Percentiles rank a stretch among this genome's conserved stretches.
Conservation (phyloP, 306 rosid genomes). For the Glycine soja region DNA sequence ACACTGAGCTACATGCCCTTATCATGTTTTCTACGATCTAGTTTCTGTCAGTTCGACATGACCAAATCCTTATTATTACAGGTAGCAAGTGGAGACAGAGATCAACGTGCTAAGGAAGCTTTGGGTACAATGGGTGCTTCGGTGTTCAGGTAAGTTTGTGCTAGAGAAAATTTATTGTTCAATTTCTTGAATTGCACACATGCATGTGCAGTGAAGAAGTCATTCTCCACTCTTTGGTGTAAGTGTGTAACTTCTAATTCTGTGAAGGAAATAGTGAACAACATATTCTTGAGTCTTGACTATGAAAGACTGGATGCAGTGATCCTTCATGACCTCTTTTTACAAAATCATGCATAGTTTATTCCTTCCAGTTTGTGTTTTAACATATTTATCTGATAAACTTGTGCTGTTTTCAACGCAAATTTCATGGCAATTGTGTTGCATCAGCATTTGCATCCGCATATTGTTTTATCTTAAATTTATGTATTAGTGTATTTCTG, state of each 20-base stretch:
- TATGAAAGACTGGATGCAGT: neutral
- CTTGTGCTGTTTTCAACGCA: slow-evolving; percentile 20
- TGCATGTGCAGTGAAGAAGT: slow-evolving; percentile 21
- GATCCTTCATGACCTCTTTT: neutral
- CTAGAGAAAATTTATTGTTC: slow-evolving; percentile 10
- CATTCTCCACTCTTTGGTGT: slow-evolving; percentile 10
- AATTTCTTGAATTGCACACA: slow-evolving; percentile 35
- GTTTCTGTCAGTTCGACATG: slow-evolving; percentile 18
- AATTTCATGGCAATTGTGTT: slow-evolving; percentile 26
- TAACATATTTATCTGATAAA: slow-evolving; percentile 10
- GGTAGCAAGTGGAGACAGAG: slow-evolving; percentile 86
- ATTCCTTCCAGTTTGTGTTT: slow-evolving; percentile 33
- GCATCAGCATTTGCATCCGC: slow-evolving; percentile 33
- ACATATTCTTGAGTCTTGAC: neutral
- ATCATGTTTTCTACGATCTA: slow-evolving; percentile 15
- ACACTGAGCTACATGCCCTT: slow-evolving; percentile 9
- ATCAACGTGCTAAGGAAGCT: slow-evolving; percentile 85
- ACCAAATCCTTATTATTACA: slow-evolving; percentile 46
- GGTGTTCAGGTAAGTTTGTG: slow-evolving; percentile 73
- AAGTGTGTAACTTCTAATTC: slow-evolving; percentile 6
- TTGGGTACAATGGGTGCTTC: slow-evolving; percentile 98
- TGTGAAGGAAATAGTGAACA: slow-evolving; percentile 22
- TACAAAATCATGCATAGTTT: slow-evolving; percentile 14
- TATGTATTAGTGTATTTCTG: slow-evolving; percentile 23
- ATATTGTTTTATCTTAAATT: slow-evolving; percentile 25